These are phyloP conservation scores for Colletotrichum sp. DNA, from an alignment of 2,329 filamentous ascomycete species.

Conservation along the genomic window DNA sequence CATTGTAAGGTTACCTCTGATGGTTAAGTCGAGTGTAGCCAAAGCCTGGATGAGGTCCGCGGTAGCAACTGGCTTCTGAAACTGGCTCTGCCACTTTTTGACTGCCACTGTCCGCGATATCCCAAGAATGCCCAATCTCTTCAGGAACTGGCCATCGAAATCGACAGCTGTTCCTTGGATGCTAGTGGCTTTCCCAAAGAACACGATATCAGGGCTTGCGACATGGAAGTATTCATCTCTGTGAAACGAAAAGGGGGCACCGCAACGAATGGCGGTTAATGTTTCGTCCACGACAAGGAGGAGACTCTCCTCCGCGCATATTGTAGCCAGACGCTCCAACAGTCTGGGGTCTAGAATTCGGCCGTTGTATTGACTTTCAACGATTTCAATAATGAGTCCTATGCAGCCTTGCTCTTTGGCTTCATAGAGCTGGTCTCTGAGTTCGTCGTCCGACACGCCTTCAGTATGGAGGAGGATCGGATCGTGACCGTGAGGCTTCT, in stretches of 20 bases:
- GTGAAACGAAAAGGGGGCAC: conserved; percentile 31
- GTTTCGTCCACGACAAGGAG: conserved; percentile 27
- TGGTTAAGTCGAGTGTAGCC: neutral
- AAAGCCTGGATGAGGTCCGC: conserved; percentile 7
- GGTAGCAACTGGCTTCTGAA: neutral
- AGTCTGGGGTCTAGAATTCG: conserved; percentile 20
- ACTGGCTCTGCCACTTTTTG: conserved; percentile 4
- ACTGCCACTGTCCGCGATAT: neutral
- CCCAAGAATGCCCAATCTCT: neutral
- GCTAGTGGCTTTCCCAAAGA: conserved; percentile 24
- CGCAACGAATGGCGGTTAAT: conserved; percentile 27
- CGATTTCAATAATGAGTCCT: conserved; percentile 26
- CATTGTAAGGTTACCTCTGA: neutral
- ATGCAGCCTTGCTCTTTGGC: conserved; percentile 26
- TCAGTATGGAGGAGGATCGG: conserved; percentile 23
- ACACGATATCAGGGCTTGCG: conserved; percentile 24
- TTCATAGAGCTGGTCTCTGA: conserved; percentile 21
- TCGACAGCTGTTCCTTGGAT: neutral
- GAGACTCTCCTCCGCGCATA: conserved; percentile 22
- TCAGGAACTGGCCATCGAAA: conserved; percentile 4
- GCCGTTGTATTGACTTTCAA: conserved; percentile 26
- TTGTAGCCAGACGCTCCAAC: conserved; percentile 15
- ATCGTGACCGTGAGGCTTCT: conserved; percentile 17
- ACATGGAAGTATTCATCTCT: conserved; percentile 23
- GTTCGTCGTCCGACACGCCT: conserved; percentile 16